A percentile compares a stretch with the other conserved stretches of the same genome.
Conservation (phyloP, 176 grass and related monocot species). For the Oryza rufipogon region DNA sequence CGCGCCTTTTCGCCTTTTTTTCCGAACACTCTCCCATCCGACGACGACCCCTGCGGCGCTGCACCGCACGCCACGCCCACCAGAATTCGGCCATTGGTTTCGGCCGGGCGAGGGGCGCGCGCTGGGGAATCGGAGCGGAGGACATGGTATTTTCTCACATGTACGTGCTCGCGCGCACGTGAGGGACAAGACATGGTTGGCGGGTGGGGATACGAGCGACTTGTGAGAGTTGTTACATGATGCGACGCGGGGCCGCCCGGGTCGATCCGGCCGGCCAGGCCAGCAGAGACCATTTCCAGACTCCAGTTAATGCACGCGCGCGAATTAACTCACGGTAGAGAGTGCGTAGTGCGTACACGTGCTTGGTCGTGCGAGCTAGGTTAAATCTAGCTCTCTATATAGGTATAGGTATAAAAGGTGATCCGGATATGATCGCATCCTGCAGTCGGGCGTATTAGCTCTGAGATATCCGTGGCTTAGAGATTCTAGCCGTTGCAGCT, state of each 20-base stretch:
- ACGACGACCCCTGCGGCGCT: background rate
- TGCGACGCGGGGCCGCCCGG: background rate
- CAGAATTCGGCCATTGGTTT: background rate
- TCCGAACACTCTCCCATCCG: background rate
- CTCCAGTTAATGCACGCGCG: too few relatives aligned
- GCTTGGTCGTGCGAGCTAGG: background rate
- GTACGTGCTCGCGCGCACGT: background rate
- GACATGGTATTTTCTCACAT: background rate
- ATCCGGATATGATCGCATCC: background rate
- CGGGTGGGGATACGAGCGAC: background rate
- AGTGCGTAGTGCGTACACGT: background rate
- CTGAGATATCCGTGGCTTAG: background rate
- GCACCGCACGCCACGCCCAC: background rate
- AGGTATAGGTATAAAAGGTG: background rate
- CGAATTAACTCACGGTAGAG: background rate
- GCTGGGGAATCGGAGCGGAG: too few relatives aligned
- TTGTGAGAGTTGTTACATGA: background rate
- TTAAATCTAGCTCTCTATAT: background rate
- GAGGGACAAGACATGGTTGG: background rate
- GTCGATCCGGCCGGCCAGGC: too few relatives aligned
- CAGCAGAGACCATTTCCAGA: too few relatives aligned
- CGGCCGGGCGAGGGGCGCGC: background rate
- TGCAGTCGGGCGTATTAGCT: background rate
- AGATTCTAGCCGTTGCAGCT: too few relatives aligned
- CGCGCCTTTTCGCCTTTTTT: constrained; percentile 24